These are phyloP conservation scores for Phaeosphaeriaceae sp. DNA, from an alignment of 2,329 filamentous ascomycete species.

Conservation along the genomic window DNA sequence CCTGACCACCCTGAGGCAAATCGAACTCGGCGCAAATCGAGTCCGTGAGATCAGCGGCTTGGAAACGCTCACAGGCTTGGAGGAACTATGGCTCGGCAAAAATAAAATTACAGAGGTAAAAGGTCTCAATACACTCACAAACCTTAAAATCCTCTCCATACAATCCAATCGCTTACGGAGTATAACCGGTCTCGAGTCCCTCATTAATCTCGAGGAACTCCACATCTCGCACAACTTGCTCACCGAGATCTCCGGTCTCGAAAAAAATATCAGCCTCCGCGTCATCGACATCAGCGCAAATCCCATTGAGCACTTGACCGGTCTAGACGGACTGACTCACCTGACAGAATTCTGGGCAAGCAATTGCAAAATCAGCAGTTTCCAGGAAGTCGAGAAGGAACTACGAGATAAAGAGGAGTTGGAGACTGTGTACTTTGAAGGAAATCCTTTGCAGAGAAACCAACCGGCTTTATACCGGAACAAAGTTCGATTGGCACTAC, in stretches of 20 bases:
- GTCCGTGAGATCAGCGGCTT: constrained; percentile 89
- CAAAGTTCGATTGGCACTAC: constrained; percentile 86
- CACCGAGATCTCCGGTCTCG: constrained; percentile 73
- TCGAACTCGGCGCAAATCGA: constrained; percentile 91
- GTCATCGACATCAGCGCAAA: constrained; percentile 93
- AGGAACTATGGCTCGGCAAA: constrained; percentile 93
- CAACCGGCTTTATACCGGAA: constrained; percentile 89
- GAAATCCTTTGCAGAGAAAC: constrained; percentile 83
- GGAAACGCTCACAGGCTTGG: constrained; percentile 75
- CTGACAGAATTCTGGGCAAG: constrained; percentile 95
- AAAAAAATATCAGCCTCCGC: constrained; percentile 59
- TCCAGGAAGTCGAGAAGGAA: constrained; percentile 80
- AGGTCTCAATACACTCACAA: constrained; percentile 74
- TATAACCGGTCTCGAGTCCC: constrained; percentile 75
- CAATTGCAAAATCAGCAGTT: constrained; percentile 81
- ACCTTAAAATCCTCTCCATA: constrained; percentile 87
- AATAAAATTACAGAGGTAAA: constrained; percentile 91
- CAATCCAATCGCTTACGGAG: constrained; percentile 91
- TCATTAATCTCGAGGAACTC: constrained; percentile 83
- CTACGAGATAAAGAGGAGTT: constrained; percentile 79
- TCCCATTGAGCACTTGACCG: constrained; percentile 74
- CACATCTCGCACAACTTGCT: constrained; percentile 97
- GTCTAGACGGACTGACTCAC: constrained; percentile 70
- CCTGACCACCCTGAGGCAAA: constrained; percentile 74
- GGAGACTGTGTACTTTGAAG: constrained; percentile 94